Evolutionary conservation across 1,284 basidiomycete species (phyloP), one percentile per base, ranked within the genome.

Genomic region (Rhodotorula sp.): DNA sequence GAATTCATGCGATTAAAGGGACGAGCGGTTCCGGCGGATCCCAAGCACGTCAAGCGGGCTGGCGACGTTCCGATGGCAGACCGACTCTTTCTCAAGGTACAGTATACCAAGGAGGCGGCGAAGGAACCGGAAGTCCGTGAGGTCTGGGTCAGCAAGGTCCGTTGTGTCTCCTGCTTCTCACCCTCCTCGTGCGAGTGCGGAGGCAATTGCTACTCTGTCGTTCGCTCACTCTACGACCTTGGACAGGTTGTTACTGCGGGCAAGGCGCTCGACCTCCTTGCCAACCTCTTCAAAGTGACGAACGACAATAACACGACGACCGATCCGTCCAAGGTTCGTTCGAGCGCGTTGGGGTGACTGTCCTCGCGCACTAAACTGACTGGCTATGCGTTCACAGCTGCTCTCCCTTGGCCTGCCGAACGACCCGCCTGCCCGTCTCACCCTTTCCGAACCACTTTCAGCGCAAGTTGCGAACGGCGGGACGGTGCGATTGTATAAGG

Each of bases 261-360:
- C 5, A 67, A 64, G 50, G 71, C 75, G n/a, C 68, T 77, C 40
- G 71, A 77, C 65, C 59, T 75, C 47, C 56, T 68, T 11, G 70
- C 70, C 2, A 50, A 57, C 18, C 44, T 64, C 2, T 70, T 72
- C 58, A 30, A 62, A 46, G 53, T 74, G 31, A 20, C 37, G 15
- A 74, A 74, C 53, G 44, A 51, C 9, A 74, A 74, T 58, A 63
- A 70, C 53, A 20, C 65, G 4, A 56, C 61, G 5, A 20, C 54
- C 3, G 65, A 69, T 18, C 52, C 65, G 0, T 0, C 53, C 1
- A 62, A 68, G 50, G 72, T 71, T 20, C 26, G 67, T 18, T 13
- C 9, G 30, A 56, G 2, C 34, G 22, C 20, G 1, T 18, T 28
- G 34, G 6, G 10, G 10, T 11, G 2, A 20, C 11, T 30, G 4